Conservation (phyloP, 495 filamentous ascomycete genomes). For the Trichoderma gamsii region DNA sequence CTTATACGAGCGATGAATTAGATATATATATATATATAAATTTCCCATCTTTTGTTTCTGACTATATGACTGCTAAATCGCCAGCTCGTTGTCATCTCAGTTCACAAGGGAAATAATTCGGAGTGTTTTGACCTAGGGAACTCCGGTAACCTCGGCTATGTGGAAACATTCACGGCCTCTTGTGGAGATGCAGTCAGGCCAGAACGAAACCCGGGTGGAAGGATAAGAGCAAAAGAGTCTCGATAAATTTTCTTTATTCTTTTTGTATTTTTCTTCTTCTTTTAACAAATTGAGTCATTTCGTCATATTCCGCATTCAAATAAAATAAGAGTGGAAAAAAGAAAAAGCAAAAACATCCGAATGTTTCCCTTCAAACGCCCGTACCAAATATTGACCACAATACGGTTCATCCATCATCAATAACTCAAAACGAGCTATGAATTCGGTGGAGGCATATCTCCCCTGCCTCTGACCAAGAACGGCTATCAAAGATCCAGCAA, state of each 20-base stretch:
- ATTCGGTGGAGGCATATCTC: neutral
- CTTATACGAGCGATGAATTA: too few species aligned
- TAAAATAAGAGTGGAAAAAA: neutral
- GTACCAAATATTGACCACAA: neutral
- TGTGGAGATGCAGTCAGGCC: neutral
- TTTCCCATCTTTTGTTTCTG: too few species aligned
- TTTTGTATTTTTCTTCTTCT: neutral
- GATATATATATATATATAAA: too few species aligned
- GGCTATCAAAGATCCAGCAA: neutral
- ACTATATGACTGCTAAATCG: too few species aligned
- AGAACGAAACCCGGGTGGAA: neutral
- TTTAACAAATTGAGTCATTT: neutral
- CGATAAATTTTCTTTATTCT: neutral
- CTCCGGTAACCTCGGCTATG: conserved; percentile 7
- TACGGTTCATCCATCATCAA: neutral
- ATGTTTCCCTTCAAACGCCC: conserved; percentile 6
- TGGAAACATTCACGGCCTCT: neutral
- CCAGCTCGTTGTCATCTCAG: too few species aligned
- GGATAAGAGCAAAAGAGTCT: neutral
- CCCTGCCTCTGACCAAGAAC: neutral
- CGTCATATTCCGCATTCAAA: conserved; percentile 5
- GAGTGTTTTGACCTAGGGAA: neutral
- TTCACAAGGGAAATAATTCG: too few species aligned
- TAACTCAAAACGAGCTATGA: neutral
- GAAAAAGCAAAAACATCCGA: neutral